Conservation (phyloP, 768 basidiomycete genomes). For the Pulveroboletus ravenelii region DNA sequence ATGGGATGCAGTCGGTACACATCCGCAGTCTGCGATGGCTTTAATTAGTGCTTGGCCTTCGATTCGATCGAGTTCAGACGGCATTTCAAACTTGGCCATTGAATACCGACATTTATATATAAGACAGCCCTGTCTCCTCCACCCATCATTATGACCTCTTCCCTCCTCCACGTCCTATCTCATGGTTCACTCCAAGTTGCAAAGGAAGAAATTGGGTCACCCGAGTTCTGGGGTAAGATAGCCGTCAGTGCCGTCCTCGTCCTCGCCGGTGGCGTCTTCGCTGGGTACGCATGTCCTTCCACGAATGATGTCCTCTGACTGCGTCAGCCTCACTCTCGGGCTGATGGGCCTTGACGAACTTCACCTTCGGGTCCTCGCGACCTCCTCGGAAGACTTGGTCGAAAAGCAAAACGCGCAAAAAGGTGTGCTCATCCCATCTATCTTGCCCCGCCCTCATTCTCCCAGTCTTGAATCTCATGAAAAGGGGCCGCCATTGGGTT, state of each 20-base stretch:
- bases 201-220: constrained; percentile 41
- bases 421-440: constrained; percentile 36
- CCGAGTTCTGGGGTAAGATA: constrained; percentile 75
- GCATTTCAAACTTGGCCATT: too few relatives aligned
- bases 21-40: too few relatives aligned
- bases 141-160: background rate
- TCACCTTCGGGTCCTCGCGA: constrained; percentile 79
- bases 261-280: constrained; percentile 84
- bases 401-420: constrained; percentile 69
- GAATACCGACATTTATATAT: too few relatives aligned
- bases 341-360: constrained; percentile 93
- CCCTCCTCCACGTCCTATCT: constrained; percentile 1
- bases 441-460: background rate
- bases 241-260: constrained; percentile 65
- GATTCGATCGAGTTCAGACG: too few relatives aligned
- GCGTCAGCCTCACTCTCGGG: constrained; percentile 73
- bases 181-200: background rate
- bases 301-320: background rate
- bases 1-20: too few relatives aligned
- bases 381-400: constrained; percentile 67
- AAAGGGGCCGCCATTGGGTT: constrained; percentile 84
- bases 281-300: constrained; percentile 50
- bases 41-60: too few relatives aligned
- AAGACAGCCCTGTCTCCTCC: too few relatives aligned
- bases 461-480: constrained; percentile 51